phyloP scores from a whole-genome alignment of 2,329 filamentous ascomycete genomes.

The Penicillium nordicum region DNA sequence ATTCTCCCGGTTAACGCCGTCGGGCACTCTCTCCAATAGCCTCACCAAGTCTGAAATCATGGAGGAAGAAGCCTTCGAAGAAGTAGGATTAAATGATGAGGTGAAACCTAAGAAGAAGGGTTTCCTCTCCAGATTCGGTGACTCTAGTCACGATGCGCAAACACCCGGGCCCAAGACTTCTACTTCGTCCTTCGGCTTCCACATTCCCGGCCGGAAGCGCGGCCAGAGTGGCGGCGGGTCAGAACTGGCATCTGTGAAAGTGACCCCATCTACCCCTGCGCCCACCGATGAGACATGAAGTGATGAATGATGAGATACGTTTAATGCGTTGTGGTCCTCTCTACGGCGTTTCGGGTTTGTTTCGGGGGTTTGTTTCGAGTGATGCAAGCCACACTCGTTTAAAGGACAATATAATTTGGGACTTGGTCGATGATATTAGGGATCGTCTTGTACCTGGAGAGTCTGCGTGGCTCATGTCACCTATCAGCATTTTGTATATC shows the following conservation, averaged over 20 bases:
- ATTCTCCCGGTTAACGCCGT: slow-evolving; percentile 59
- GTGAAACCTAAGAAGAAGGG: slow-evolving; percentile 71
- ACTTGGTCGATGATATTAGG: background rate
- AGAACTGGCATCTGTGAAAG: slow-evolving; percentile 65
- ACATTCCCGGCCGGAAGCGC: slow-evolving; percentile 68
- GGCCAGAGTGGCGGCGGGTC: slow-evolving; percentile 67
- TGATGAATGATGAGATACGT: slow-evolving; percentile 13
- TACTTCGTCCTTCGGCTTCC: slow-evolving; percentile 56
- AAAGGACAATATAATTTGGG: background rate
- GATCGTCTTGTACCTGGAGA: background rate
- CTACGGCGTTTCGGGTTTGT: slow-evolving; percentile 3
- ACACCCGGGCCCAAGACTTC: slow-evolving; percentile 35
- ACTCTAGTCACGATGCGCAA: slow-evolving; percentile 45
- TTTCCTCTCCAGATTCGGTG: slow-evolving; percentile 72
- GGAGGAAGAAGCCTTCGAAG: slow-evolving; percentile 79
- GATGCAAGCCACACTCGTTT: background rate
- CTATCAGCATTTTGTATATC: slow-evolving; percentile 11
- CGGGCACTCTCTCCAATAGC: slow-evolving; percentile 57
- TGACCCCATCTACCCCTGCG: slow-evolving; percentile 12
- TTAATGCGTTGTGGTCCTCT: slow-evolving; percentile 4
- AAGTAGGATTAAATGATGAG: slow-evolving; percentile 82
- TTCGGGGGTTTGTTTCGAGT: background rate
- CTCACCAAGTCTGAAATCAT: slow-evolving; percentile 62
- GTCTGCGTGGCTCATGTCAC: background rate
- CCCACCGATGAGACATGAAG: slow-evolving; percentile 19